Evolutionary conservation across 176 grass and related monocot genomes (phyloP).

Genomic region (Carex cristatella): DNA sequence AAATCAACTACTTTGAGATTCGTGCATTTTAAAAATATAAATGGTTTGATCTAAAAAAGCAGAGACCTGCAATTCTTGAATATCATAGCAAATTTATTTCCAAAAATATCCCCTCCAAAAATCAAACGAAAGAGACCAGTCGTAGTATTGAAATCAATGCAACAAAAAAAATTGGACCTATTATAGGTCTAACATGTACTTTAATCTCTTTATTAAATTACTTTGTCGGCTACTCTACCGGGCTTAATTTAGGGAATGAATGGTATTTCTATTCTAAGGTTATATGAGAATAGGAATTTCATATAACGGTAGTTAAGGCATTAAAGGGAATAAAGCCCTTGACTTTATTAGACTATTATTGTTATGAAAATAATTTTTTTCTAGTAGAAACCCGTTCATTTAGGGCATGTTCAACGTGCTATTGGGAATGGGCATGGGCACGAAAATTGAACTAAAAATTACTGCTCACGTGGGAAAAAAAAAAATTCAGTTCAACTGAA

Average conservation of each 20-base stretch:
- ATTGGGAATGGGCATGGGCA: no score
- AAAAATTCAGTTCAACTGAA: no score
- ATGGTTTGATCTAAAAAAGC: no score
- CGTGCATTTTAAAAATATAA: no score
- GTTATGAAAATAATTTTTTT: not conserved
- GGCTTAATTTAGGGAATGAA: not conserved
- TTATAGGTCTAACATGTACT: not conserved
- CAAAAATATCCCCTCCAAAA: no score
- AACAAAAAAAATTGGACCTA: not conserved
- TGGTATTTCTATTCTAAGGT: not conserved
- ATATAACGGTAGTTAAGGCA: not conserved
- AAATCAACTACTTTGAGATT: no score
- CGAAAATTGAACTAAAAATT: no score
- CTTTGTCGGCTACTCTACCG: not conserved
- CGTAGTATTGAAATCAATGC: not conserved
- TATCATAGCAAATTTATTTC: no score
- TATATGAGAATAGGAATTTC: not conserved
- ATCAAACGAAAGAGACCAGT: no score
- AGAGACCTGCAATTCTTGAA: no score
- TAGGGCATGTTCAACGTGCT: no score
- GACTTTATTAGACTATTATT: not conserved
- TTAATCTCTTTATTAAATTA: not conserved
- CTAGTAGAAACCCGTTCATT: not conserved
- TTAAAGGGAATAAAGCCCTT: not conserved
- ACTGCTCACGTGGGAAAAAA: no score